phyloP scores from a whole-genome alignment of 2,329 filamentous ascomycete species.

The Graphium sp. region DNA sequence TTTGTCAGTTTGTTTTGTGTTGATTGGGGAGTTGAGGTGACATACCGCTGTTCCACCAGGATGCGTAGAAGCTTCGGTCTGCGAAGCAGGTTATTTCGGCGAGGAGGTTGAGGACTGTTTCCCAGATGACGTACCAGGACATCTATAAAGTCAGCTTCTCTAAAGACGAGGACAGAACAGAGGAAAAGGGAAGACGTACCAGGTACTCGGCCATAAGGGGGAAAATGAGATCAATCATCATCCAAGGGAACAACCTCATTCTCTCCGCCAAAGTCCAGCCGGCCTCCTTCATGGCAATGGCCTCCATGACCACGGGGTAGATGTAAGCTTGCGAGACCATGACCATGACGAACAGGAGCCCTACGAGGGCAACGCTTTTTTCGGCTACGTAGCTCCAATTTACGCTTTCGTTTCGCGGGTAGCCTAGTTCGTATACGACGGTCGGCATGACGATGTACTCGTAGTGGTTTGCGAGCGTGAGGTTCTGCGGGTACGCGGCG shows the following conservation, averaged over 20 bases:
- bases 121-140: slow-evolving; percentile 72
- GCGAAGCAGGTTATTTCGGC: slow-evolving; percentile 65
- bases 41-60: slow-evolving; percentile 45
- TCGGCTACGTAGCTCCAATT: slow-evolving; percentile 63
- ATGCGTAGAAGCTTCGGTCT: slow-evolving; percentile 54
- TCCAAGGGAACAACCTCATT: slow-evolving; percentile 54
- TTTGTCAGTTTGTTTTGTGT: background rate
- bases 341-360: slow-evolving; percentile 63
- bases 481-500: slow-evolving; percentile 50
- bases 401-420: slow-evolving; percentile 50
- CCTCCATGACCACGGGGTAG: slow-evolving; percentile 56
- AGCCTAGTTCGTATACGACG: slow-evolving; percentile 64
- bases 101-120: slow-evolving; percentile 55
- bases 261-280: slow-evolving; percentile 43
- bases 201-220: slow-evolving; percentile 68
- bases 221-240: slow-evolving; percentile 60
- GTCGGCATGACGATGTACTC: slow-evolving; percentile 64
- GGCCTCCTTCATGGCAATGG: slow-evolving; percentile 49
- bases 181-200: slow-evolving; percentile 11
- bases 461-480: slow-evolving; percentile 47
- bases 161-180: background rate
- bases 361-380: slow-evolving; percentile 53
- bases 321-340: slow-evolving; percentile 62
- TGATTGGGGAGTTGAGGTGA: background rate
- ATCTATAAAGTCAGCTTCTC: slow-evolving; percentile 18